These are phyloP conservation scores for Neoboletus brunneissimus DNA, from an alignment of 768 basidiomycete genomes.

Conservation along the genomic window DNA sequence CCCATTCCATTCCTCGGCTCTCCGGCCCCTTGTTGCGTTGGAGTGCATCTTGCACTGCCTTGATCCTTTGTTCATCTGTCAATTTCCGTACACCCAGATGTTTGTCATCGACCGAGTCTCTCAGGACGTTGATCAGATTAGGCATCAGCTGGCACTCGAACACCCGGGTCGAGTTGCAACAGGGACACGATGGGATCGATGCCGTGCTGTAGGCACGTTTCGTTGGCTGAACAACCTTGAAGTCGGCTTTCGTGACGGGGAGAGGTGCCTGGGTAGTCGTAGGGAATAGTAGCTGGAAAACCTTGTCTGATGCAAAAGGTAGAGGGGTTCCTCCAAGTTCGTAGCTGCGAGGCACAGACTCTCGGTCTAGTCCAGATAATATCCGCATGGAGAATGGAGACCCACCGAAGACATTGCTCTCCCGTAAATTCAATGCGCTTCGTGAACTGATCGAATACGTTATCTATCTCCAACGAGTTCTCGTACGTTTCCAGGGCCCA, in stretches of 20 bases:
- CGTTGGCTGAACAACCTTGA: constrained; percentile 45
- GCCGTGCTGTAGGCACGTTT: constrained; percentile 55
- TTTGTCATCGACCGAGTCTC: constrained; percentile 27
- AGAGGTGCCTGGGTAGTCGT: constrained; percentile 40
- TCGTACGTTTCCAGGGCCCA: constrained; percentile 80
- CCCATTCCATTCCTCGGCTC: constrained; percentile 87
- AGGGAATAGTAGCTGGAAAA: constrained; percentile 76
- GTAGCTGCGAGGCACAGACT: constrained; percentile 51
- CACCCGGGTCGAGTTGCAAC: constrained; percentile 62
- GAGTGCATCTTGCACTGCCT: constrained; percentile 54
- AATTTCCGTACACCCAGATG: constrained; percentile 32
- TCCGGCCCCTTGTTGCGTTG: constrained; percentile 44
- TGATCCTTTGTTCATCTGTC: constrained; percentile 68
- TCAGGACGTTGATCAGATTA: constrained; percentile 79
- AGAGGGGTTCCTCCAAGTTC: constrained; percentile 83
- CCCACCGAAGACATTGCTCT: constrained; percentile 83
- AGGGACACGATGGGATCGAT: constrained; percentile 59
- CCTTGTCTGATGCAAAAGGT: constrained; percentile 76
- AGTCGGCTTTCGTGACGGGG: constrained; percentile 59
- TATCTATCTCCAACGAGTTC: constrained; percentile 74
- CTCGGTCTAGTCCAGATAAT: background rate
- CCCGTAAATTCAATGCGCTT: constrained; percentile 67
- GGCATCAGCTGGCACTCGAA: constrained; percentile 98
- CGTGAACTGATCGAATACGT: constrained; percentile 82
- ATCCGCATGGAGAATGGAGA: background rate